A percentile compares a stretch with the other conserved stretches of the same genome.
Evolutionary conservation across 768 basidiomycete species (phyloP).

Genomic region (Clitopilus passeckerianus): DNA sequence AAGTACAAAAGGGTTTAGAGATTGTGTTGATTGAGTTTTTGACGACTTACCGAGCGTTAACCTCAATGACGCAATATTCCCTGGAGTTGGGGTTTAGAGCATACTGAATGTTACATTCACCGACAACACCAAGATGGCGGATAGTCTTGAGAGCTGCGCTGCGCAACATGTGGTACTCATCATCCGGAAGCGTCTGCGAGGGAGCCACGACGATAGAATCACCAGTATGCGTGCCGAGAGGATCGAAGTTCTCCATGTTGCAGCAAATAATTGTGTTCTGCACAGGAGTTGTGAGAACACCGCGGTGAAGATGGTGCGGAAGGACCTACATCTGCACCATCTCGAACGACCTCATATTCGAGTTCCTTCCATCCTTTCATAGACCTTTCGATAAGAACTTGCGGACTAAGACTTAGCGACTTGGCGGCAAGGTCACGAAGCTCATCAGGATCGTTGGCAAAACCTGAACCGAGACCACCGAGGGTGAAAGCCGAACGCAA

Average conservation of each 20-base stretch:
- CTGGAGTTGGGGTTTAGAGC: constrained; percentile 88
- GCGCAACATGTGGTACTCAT: constrained; percentile 98
- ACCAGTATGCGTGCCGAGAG: constrained; percentile 97
- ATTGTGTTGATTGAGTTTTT: constrained; percentile 6
- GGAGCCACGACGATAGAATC: constrained; percentile 99
- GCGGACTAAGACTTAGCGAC: constrained; percentile 85
- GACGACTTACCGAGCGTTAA: constrained; percentile 77
- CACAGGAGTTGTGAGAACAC: neutral
- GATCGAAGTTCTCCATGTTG: constrained; percentile 99
- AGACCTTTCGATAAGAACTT: constrained; percentile 94
- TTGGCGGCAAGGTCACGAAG: constrained; percentile 92
- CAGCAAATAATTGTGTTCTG: constrained; percentile 97
- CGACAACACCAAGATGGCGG: constrained; percentile 87
- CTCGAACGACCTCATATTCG: constrained; percentile 98
- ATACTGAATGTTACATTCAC: constrained; percentile 98
- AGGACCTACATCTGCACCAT: constrained; percentile 79
- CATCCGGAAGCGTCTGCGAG: constrained; percentile 94
- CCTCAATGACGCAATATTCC: constrained; percentile 98
- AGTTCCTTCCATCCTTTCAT: constrained; percentile 99
- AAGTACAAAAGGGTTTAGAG: neutral
- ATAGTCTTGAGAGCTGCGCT: constrained; percentile 96
- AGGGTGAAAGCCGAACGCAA: constrained; percentile 95
- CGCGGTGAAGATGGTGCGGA: neutral
- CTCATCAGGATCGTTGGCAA: constrained; percentile 93
- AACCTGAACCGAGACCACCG: constrained; percentile 97